Conservation (phyloP, 106 monocot genomes). For the Xerophyta viscosa region DNA sequence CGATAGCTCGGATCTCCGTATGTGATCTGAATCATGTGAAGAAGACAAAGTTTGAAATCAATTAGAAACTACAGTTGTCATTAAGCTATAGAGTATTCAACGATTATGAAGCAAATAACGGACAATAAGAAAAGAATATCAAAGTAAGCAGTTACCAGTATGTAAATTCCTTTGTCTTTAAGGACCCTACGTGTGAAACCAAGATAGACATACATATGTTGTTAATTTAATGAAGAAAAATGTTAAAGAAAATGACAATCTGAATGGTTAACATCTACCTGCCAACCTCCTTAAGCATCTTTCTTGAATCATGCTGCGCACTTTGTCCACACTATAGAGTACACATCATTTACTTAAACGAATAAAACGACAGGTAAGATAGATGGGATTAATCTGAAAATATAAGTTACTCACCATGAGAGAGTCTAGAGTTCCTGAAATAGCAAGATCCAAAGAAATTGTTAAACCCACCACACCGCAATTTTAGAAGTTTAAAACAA, state of each 20-base stretch:
- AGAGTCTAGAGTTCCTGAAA: conserved; percentile 93
- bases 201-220: neutral
- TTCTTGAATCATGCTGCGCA: conserved; percentile 62
- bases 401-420: conserved; percentile 73
- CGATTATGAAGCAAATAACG: too few relatives aligned
- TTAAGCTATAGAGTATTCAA: too few relatives aligned
- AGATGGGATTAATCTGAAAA: conserved; percentile 5
- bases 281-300: conserved; percentile 85
- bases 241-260: neutral
- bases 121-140: neutral
- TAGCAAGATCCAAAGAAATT: conserved; percentile 2
- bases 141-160: conserved; percentile 54
- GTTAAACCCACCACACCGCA: neutral
- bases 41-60: too few relatives aligned
- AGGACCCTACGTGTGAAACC: too few relatives aligned
- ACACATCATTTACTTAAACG: conserved; percentile 4
- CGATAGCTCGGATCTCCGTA: conserved; percentile 94
- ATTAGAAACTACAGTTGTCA: too few relatives aligned
- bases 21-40: conserved; percentile 64
- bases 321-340: conserved; percentile 78
- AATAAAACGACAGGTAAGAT: conserved; percentile 13
- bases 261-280: conserved; percentile 31
- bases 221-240: too few relatives aligned
- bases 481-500: neutral
- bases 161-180: conserved; percentile 84